A percentile compares a stretch with the other conserved stretches of the same genome.
Conservation (phyloP, 768 basidiomycete species). For the Lactarius hatsudake region DNA sequence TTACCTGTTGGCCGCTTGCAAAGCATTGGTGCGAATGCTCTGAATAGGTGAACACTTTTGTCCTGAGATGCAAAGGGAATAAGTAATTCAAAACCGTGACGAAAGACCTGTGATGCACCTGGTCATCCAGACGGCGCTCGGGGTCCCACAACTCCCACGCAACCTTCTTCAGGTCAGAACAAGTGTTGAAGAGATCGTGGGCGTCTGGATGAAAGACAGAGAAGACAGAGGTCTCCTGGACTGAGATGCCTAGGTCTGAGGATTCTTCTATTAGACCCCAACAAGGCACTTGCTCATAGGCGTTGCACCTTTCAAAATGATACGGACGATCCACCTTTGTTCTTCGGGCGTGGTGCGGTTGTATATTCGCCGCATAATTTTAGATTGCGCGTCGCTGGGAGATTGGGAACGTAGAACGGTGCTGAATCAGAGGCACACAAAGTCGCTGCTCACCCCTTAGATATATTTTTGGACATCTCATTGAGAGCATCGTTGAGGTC, state of each 20-base stretch:
- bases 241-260: slow-evolving; percentile 85
- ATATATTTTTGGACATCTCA: slow-evolving; percentile 64
- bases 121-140: slow-evolving; percentile 56
- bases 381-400: slow-evolving; percentile 68
- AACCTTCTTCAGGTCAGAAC: slow-evolving; percentile 93
- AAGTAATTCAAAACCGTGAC: not conserved
- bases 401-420: slow-evolving; percentile 7
- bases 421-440: not conserved
- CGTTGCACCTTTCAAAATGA: slow-evolving; percentile 83
- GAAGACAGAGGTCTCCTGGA: slow-evolving; percentile 93
- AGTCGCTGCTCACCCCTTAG: slow-evolving; percentile 59
- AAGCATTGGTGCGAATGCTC: slow-evolving; percentile 91
- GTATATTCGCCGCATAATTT: slow-evolving; percentile 71
- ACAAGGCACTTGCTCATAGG: slow-evolving; percentile 5
- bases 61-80: slow-evolving; percentile 47
- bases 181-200: slow-evolving; percentile 91
- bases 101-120: slow-evolving; percentile 39
- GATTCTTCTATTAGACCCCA: not conserved
- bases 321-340: slow-evolving; percentile 93
- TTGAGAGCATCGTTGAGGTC: slow-evolving; percentile 82
- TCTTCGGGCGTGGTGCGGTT: slow-evolving; percentile 81
- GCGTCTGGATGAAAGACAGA: slow-evolving; percentile 92
- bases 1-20: slow-evolving; percentile 84
- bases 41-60: slow-evolving; percentile 77
- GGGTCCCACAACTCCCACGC: slow-evolving; percentile 87